A percentile compares a stretch with the other conserved stretches of the same genome.
These are phyloP conservation scores for Annulohypoxylon stygium DNA, from an alignment of 495 filamentous ascomycete species.

Conservation along the genomic window DNA sequence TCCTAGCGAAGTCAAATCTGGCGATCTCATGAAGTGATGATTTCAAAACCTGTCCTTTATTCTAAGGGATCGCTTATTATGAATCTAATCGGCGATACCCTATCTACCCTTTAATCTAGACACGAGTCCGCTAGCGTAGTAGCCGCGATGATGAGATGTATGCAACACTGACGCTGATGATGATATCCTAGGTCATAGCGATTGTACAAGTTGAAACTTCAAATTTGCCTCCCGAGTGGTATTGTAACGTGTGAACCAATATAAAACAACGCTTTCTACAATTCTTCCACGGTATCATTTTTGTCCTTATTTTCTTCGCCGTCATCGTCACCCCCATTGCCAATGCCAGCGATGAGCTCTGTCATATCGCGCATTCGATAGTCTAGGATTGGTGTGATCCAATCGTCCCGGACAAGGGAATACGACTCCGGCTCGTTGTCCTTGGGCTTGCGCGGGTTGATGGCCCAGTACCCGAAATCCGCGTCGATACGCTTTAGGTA, in stretches of 20 bases:
- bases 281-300: background rate
- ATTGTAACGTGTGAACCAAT: slow-evolving; percentile 13
- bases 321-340: slow-evolving; percentile 12
- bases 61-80: background rate
- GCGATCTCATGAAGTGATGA: background rate
- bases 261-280: slow-evolving; percentile 11
- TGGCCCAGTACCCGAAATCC: slow-evolving; percentile 74
- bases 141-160: slow-evolving; percentile 3
- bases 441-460: slow-evolving; percentile 71
- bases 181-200: slow-evolving; percentile 1
- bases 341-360: slow-evolving; percentile 58
- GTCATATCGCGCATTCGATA: slow-evolving; percentile 69
- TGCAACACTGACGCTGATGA: slow-evolving; percentile 11
- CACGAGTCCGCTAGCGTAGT: background rate
- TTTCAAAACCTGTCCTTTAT: background rate
- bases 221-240: slow-evolving; percentile 24
- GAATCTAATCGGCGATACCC: background rate
- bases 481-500: slow-evolving; percentile 67
- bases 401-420: slow-evolving; percentile 68
- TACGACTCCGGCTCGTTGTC: slow-evolving; percentile 66
- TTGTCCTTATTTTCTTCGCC: background rate
- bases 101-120: slow-evolving; percentile 8
- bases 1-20: background rate
- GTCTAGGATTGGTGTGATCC: slow-evolving; percentile 67
- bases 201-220: background rate